These are phyloP conservation scores for Raffaelea arxii DNA, from an alignment of 2,329 filamentous ascomycete genomes.

Conservation along the genomic window DNA sequence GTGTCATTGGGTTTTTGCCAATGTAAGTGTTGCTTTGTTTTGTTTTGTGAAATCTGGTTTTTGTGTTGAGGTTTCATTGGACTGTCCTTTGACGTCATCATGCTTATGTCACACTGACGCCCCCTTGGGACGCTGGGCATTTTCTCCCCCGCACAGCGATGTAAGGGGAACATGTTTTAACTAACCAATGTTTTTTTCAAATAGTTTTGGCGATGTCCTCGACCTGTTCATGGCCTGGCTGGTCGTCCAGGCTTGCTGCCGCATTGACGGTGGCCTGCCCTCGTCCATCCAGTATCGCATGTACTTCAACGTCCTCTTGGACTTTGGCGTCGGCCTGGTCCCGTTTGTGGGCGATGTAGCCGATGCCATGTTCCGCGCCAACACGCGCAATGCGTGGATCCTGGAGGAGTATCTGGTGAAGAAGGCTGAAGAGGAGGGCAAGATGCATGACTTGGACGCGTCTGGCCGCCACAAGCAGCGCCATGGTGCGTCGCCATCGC, in stretches of 20 bases:
- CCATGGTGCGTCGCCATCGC: too few relatives aligned
- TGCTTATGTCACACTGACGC: background rate
- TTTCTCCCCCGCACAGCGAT: background rate
- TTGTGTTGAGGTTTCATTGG: too few relatives aligned
- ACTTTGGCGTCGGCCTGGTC: conserved; percentile 64
- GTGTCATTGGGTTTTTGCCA: conserved; percentile 75
- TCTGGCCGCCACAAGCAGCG: too few relatives aligned
- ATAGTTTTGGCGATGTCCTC: conserved; percentile 63
- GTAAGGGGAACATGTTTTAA: background rate
- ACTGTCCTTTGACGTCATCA: background rate
- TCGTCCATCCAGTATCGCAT: conserved; percentile 53
- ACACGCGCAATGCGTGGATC: conserved; percentile 61
- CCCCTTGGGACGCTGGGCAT: background rate
- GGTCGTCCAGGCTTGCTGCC: conserved; percentile 62
- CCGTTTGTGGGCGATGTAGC: conserved; percentile 68
- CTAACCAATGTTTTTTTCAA: conserved; percentile 11
- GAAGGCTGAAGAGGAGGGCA: conserved; percentile 44
- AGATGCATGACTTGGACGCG: background rate
- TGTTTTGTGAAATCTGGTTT: too few relatives aligned
- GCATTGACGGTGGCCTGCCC: conserved; percentile 70
- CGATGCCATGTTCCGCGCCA: conserved; percentile 65
- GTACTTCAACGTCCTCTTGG: conserved; percentile 68
- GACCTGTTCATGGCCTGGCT: conserved; percentile 67
- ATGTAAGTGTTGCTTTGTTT: conserved; percentile 45
- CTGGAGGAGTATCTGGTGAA: conserved; percentile 50